Conservation (phyloP, 331 rosid species). For the Quercus phellos region DNA sequence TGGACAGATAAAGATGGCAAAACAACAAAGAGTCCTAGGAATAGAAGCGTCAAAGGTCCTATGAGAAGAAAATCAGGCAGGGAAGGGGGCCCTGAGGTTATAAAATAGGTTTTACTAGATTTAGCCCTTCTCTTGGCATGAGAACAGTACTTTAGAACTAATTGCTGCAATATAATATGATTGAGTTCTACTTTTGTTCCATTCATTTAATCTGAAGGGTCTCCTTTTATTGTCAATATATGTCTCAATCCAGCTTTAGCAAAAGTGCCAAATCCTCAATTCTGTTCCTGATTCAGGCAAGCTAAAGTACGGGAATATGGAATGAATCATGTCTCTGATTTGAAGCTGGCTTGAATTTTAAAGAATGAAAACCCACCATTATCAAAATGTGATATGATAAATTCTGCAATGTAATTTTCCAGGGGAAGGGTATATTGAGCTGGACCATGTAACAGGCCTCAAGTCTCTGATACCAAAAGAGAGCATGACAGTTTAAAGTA, state of each 20-base stretch:
- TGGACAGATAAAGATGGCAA: neutral
- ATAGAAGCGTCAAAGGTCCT: neutral
- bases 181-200: neutral
- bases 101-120: neutral
- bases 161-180: neutral
- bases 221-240: neutral
- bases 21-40: neutral
- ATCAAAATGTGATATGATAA: neutral
- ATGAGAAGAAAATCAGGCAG: neutral
- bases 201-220: neutral
- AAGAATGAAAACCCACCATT: neutral
- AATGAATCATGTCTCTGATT: neutral
- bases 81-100: neutral
- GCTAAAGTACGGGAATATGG: neutral
- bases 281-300: neutral
- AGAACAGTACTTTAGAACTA: neutral
- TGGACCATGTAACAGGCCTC: neutral
- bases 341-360: neutral
- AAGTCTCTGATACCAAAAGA: neutral
- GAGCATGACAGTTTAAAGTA: neutral
- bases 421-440: neutral
- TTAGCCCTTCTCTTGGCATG: neutral
- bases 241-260: neutral
- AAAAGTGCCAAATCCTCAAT: neutral
- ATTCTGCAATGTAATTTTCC: neutral